phyloP scores from a whole-genome alignment of 176 grass and related monocot species.

The Lolium rigidum region DNA sequence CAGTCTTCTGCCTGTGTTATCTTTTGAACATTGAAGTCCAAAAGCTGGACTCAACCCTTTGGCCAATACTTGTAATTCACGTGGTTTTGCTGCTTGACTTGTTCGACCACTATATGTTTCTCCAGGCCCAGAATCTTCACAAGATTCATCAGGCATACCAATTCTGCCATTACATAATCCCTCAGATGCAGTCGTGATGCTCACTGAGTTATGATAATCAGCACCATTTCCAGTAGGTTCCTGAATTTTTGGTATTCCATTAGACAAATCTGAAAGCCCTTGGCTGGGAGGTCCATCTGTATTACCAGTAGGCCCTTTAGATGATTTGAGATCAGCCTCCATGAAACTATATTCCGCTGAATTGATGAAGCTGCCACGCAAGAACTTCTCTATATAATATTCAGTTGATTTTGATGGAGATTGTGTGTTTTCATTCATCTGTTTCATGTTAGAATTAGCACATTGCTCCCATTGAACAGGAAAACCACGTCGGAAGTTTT shows the following conservation, averaged over 20 bases:
- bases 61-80: constrained; percentile 10
- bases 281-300: not conserved
- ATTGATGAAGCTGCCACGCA: not conserved
- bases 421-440: not conserved
- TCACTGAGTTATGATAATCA: not conserved
- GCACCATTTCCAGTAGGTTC: not conserved
- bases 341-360: not conserved
- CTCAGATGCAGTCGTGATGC: not conserved
- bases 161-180: constrained; percentile 8
- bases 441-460: constrained; percentile 29
- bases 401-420: constrained; percentile 13
- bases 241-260: constrained; percentile 14
- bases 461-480: constrained; percentile 16
- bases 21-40: constrained; percentile 14
- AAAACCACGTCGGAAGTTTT: constrained; percentile 36
- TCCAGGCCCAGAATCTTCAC: constrained; percentile 25
- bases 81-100: constrained; percentile 1
- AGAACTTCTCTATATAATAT: constrained; percentile 19
- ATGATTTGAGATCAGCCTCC: not conserved
- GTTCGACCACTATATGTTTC: constrained; percentile 33
- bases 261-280: not conserved
- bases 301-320: not conserved
- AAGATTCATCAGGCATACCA: constrained; percentile 13
- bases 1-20: constrained; percentile 30
- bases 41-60: not conserved